Conservation (phyloP, 352 stramenopile species). For the Globisporangium polare region DNA sequence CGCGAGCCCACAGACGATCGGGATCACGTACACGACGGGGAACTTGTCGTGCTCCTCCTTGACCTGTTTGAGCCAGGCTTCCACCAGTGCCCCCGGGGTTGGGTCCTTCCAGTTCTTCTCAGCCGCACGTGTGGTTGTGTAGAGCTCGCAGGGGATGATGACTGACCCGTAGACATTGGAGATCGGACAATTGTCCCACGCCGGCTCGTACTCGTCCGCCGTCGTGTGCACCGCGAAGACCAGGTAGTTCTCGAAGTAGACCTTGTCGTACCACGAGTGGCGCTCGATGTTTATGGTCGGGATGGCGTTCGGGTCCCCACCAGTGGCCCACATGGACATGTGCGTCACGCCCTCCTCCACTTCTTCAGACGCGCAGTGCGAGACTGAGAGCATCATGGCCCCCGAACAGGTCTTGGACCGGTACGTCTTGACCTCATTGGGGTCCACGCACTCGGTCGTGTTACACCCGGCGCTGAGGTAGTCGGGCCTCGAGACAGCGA, state of each 20-base stretch:
- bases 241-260: slow-evolving; percentile 6
- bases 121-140: slow-evolving; percentile 15
- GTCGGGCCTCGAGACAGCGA: slow-evolving; percentile 20
- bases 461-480: slow-evolving; percentile 23
- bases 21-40: slow-evolving; percentile 1
- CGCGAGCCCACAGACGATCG: slow-evolving; percentile 1
- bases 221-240: slow-evolving; percentile 18
- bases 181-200: slow-evolving; percentile 19
- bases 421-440: slow-evolving; percentile 11
- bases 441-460: slow-evolving; percentile 25
- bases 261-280: slow-evolving; percentile 17
- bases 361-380: slow-evolving; percentile 27
- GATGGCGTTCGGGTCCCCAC: slow-evolving; percentile 13
- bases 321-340: slow-evolving; percentile 25
- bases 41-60: not conserved
- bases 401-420: slow-evolving; percentile 25
- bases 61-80: slow-evolving; percentile 21
- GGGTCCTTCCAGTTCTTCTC: slow-evolving; percentile 13
- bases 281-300: slow-evolving; percentile 15
- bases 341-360: slow-evolving; percentile 5
- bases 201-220: slow-evolving; percentile 18
- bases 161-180: slow-evolving; percentile 23
- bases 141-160: slow-evolving; percentile 25
- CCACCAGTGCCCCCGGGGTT: slow-evolving; percentile 12
- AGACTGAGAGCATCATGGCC: slow-evolving; percentile 27